Evolutionary conservation across 192 early-diverging fungal genomes (phyloP), one percentile per base, ranked within the genome.

Genomic region (Phycomyces blakesleeanus): DNA sequence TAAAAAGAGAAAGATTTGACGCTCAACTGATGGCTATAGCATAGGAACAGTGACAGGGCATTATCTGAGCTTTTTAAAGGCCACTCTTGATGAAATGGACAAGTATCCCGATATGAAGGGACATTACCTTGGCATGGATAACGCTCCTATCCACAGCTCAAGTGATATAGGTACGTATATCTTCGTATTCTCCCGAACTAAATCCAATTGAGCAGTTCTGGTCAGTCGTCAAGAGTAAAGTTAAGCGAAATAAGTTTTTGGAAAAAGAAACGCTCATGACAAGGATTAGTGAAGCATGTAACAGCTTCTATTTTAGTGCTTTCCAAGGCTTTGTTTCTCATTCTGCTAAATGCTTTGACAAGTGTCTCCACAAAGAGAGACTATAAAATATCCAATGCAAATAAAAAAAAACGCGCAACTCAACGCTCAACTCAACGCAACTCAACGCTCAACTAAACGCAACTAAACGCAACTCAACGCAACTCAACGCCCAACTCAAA

Each of bases 121-220:
- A n/a, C n/a, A n/a, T n/a, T n/a, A n/a, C n/a, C n/a, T n/a, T n/a
- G n/a, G n/a, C n/a, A n/a, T n/a, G n/a, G n/a, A n/a, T n/a, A n/a
- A n/a, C n/a, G n/a, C n/a, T n/a, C n/a, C n/a, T n/a, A n/a, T n/a
- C n/a, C n/a, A n/a, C n/a, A n/a, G n/a, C n/a, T n/a, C n/a, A n/a
- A n/a, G n/a, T n/a, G 66, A 41, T 64, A 73, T 49, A 22, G n/a
- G 14, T 63, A 42, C 18, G 55, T 73, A 29, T 67, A 59, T 59
- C 51, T 73, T 53, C 71, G 15, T 67, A 73, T 59, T 67, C 61
- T 42, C 71, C 71, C 52, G 54, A 55, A 41, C 56, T 73, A 16
- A 67, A 73, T 59, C 64, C 71, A 63, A 73, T 73, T 40, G 71
- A 73, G 56, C 55, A 73, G 51, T 34, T 34, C 7, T 34, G 61